Evolutionary conservation across 768 basidiomycete species (phyloP).

Genomic region (Mycena rebaudengoi): DNA sequence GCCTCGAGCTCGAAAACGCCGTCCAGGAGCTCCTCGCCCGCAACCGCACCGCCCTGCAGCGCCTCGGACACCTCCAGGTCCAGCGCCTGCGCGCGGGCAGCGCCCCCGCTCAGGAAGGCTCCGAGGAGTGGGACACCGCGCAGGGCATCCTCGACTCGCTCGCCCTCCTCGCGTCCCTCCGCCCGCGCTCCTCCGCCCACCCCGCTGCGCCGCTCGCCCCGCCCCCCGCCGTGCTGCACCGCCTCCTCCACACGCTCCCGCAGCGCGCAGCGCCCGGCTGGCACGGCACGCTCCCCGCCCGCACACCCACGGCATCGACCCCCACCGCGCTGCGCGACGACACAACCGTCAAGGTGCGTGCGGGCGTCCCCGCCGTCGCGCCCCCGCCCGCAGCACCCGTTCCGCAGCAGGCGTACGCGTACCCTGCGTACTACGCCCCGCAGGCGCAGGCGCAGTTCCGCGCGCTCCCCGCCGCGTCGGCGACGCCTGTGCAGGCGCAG

Average conservation of each 20-base stretch:
- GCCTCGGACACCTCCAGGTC: conserved; percentile 73
- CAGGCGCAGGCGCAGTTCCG: conserved; percentile 32
- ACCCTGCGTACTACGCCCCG: conserved; percentile 27
- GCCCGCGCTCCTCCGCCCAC: conserved; percentile 64
- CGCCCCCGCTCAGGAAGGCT: conserved; percentile 64
- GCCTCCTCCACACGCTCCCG: conserved; percentile 75
- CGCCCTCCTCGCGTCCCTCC: conserved; percentile 70
- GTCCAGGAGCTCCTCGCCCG: conserved; percentile 73
- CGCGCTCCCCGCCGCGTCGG: neutral
- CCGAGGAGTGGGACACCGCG: conserved; percentile 87
- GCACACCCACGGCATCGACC: conserved; percentile 46
- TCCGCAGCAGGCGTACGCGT: conserved; percentile 5
- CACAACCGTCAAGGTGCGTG: conserved; percentile 69
- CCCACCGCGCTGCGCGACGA: conserved; percentile 73
- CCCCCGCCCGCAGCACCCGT: conserved; percentile 42
- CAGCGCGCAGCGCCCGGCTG: conserved; percentile 68
- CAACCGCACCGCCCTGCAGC: conserved; percentile 68
- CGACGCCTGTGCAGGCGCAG: conserved; percentile 30
- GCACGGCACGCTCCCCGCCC: conserved; percentile 75
- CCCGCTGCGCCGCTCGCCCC: conserved; percentile 62
- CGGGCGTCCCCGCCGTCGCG: conserved; percentile 47
- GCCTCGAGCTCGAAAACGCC: conserved; percentile 71
- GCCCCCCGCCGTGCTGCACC: conserved; percentile 69
- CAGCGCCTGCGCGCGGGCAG: conserved; percentile 58
- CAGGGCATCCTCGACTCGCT: conserved; percentile 79